Evolutionary conservation across 2,329 filamentous ascomycete genomes (phyloP).

Genomic region (Trichophyton schoenleinii): DNA sequence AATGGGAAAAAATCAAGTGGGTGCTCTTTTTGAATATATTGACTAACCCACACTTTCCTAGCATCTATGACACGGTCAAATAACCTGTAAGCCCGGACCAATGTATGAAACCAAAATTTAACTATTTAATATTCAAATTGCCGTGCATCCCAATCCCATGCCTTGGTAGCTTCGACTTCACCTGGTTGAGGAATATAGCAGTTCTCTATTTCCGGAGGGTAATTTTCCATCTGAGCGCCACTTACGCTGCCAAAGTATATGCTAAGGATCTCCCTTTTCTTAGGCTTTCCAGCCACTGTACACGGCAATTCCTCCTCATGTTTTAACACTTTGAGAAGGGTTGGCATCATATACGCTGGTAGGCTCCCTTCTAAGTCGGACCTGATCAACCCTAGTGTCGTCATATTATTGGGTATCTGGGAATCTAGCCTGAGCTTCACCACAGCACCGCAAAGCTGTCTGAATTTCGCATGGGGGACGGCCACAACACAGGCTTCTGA

Average conservation of each 20-base stretch:
- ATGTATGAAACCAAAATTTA: not conserved
- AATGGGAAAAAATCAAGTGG: too few species aligned
- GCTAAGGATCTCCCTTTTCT: not conserved
- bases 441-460: not conserved
- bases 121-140: not conserved
- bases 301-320: not conserved
- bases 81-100: too few species aligned
- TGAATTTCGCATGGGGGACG: not conserved
- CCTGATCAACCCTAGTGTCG: not conserved
- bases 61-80: too few species aligned
- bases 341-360: not conserved
- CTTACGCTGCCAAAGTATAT: not conserved
- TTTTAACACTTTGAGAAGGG: not conserved
- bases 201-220: not conserved
- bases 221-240: not conserved
- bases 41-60: too few species aligned
- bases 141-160: not conserved
- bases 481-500: constrained; percentile 11
- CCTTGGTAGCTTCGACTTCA: not conserved
- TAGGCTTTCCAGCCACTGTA: not conserved
- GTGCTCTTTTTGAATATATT: too few species aligned
- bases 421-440: not conserved
- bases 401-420: not conserved
- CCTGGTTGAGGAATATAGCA: not conserved
- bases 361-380: not conserved